Evolutionary conservation across 768 basidiomycete genomes (phyloP).

Genomic region (Tylopilus sp.): DNA sequence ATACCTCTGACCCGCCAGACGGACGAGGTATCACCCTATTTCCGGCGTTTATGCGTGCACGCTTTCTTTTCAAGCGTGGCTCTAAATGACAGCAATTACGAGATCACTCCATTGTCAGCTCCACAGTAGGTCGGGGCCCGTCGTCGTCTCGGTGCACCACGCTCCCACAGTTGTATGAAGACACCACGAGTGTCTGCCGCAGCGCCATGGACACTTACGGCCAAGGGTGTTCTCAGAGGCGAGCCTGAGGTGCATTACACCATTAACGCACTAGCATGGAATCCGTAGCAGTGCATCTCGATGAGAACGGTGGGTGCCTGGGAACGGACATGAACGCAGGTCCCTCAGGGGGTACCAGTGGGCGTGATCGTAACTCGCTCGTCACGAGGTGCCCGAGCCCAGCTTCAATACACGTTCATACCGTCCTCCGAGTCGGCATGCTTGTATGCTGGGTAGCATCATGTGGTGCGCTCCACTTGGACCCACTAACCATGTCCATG

Average conservation of each 20-base stretch:
- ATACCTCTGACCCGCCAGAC: not conserved
- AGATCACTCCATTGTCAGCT: not conserved
- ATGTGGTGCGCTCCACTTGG: no score
- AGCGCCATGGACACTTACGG: not conserved
- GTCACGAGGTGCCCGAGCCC: no score
- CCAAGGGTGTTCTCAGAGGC: no score
- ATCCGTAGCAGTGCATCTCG: not conserved
- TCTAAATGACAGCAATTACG: not conserved
- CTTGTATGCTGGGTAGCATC: no score
- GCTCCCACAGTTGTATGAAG: not conserved
- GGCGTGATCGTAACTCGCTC: not conserved
- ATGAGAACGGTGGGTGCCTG: no score
- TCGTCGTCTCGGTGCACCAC: not conserved
- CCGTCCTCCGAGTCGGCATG: not conserved
- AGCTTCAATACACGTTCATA: not conserved
- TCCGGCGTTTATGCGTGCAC: not conserved
- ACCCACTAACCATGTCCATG: no score
- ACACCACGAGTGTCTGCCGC: not conserved
- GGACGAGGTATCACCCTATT: not conserved
- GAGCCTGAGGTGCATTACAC: no score
- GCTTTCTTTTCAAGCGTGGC: no score
- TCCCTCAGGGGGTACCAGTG: not conserved
- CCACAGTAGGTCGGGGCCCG: no score
- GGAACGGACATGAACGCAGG: not conserved
- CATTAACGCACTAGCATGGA: not conserved